Evolutionary conservation across 2,329 filamentous ascomycete genomes (phyloP).

Genomic region (Alternaria dauci): DNA sequence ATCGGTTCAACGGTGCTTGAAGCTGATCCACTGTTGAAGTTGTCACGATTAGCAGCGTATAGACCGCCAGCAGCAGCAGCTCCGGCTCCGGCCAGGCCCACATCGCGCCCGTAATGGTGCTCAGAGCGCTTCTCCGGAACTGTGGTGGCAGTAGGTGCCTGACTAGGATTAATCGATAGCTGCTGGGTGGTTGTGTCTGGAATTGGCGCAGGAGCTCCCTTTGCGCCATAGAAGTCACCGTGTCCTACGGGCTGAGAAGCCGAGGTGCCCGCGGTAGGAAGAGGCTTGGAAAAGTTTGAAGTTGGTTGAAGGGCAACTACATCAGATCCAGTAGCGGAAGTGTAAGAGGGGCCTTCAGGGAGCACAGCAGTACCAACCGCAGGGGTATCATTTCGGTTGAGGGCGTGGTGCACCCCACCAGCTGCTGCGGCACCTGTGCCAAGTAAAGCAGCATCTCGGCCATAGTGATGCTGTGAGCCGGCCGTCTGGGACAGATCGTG

Average conservation of each 20-base stretch:
- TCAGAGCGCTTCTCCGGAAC: conserved; percentile 15
- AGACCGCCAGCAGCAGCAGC: conserved; percentile 26
- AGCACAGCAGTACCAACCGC: conserved; percentile 9
- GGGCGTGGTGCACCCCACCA: background rate
- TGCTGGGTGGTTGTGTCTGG: conserved; percentile 3
- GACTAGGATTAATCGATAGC: background rate
- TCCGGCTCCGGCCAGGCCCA: conserved; percentile 29
- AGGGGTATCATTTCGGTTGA: conserved; percentile 8
- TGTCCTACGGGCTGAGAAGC: conserved; percentile 3
- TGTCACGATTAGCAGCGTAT: conserved; percentile 27
- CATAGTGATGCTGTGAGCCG: conserved; percentile 32
- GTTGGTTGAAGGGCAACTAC: conserved; percentile 5
- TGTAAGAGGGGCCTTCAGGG: background rate
- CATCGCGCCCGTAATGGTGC: conserved; percentile 39
- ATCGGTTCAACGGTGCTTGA: conserved; percentile 32
- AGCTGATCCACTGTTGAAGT: conserved; percentile 32
- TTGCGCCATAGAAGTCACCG: conserved; percentile 17
- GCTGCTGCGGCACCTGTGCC: background rate
- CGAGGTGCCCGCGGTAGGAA: conserved; percentile 4
- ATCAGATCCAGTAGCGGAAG: background rate
- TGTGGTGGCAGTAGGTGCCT: background rate
- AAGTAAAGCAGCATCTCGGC: conserved; percentile 26
- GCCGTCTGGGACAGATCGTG: conserved; percentile 11
- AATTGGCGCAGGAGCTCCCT: conserved; percentile 19
- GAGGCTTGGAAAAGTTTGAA: conserved; percentile 9